phyloP scores from a whole-genome alignment of 164 flowering plant species.

The Chimonanthus salicifolius region DNA sequence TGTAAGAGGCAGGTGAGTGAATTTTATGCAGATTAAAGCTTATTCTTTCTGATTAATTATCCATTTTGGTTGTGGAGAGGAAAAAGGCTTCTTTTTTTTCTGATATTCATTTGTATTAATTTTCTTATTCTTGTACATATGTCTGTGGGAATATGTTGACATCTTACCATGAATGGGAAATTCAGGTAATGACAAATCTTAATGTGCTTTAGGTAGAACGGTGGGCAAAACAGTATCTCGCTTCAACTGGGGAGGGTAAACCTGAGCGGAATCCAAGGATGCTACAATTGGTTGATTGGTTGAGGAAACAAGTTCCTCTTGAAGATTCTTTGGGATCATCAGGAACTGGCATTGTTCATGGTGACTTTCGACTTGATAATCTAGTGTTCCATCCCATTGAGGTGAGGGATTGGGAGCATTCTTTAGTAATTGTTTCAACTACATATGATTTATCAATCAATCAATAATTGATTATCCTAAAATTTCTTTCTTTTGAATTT shows the following conservation, averaged over 20 bases:
- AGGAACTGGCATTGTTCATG: slow-evolving; percentile 81
- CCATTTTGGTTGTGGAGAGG: neutral
- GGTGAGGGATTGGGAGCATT: slow-evolving; percentile 38
- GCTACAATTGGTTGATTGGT: slow-evolving; percentile 74
- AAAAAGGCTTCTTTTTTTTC: neutral
- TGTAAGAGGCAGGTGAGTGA: slow-evolving; percentile 77
- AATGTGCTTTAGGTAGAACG: slow-evolving; percentile 63
- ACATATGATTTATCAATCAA: neutral
- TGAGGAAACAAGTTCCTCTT: slow-evolving; percentile 59
- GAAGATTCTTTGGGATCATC: slow-evolving; percentile 79
- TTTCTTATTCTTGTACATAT: neutral
- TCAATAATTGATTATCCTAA: neutral
- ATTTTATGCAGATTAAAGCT: neutral
- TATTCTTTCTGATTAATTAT: neutral
- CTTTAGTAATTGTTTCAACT: neutral
- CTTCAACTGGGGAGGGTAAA: slow-evolving; percentile 84
- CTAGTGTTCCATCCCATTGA: slow-evolving; percentile 86
- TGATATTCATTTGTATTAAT: neutral
- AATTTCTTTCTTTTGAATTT: neutral
- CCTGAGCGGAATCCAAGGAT: slow-evolving; percentile 75
- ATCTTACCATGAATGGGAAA: neutral
- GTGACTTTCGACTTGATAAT: slow-evolving; percentile 94
- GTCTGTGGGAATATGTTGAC: neutral
- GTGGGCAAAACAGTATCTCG: slow-evolving; percentile 87
- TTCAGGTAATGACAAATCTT: neutral